Conservation (phyloP, 148 eudicot species). For the Amaranthus hypochondriacus region DNA sequence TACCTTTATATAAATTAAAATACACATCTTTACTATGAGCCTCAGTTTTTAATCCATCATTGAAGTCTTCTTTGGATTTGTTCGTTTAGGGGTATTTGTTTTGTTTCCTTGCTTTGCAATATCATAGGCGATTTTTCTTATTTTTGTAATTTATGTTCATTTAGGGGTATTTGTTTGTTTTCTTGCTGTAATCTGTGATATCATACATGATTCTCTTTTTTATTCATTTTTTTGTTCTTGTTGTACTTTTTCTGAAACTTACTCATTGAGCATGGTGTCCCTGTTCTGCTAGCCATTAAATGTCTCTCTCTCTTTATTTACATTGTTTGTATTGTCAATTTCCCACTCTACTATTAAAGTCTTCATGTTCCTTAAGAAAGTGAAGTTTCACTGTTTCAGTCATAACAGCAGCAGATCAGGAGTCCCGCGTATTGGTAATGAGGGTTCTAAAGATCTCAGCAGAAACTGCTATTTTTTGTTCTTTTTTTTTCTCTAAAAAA, state of each 20-base stretch:
- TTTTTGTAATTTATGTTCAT: neutral
- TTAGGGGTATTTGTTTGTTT: neutral
- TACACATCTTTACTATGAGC: neutral
- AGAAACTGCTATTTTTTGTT: neutral
- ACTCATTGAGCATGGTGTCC: neutral
- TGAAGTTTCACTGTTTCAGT: neutral
- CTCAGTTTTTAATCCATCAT: neutral
- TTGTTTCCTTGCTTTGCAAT: neutral
- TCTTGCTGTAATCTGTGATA: neutral
- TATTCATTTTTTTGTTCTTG: neutral
- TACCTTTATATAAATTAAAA: neutral
- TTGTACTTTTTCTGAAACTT: neutral
- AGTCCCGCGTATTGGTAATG: neutral
- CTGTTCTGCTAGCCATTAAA: neutral
- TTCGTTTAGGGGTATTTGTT: neutral
- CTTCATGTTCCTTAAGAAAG: neutral
- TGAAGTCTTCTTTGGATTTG: neutral
- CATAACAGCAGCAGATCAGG: neutral
- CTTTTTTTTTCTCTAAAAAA: neutral
- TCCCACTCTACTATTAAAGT: neutral
- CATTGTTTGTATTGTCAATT: neutral
- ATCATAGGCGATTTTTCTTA: neutral
- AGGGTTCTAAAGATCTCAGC: neutral
- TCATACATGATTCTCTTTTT: neutral
- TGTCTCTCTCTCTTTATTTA: neutral